A percentile compares a stretch with the other conserved stretches of the same genome.
phyloP scores from a whole-genome alignment of 805 yeast species.

The Kurtzmaniella cleridarum region DNA sequence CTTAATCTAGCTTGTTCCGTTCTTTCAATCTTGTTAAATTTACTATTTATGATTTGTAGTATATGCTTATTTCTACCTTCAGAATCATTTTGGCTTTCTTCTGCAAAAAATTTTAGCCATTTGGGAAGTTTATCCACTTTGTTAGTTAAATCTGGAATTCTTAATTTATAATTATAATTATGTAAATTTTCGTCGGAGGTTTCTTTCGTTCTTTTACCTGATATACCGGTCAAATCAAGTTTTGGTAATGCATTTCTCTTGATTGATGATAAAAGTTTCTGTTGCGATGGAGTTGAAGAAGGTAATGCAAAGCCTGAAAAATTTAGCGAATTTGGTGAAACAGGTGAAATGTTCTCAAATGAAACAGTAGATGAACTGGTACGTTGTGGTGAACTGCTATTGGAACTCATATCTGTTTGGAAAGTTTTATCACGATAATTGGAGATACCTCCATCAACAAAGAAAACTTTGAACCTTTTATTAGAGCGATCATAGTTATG shows the following conservation, averaged over 20 bases:
- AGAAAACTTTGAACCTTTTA: slow-evolving; percentile 14
- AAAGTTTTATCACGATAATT: neutral
- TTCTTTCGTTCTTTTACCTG: slow-evolving; percentile 1
- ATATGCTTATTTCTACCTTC: slow-evolving; percentile 13
- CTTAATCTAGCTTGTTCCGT: slow-evolving; percentile 34
- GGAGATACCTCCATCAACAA: slow-evolving; percentile 25
- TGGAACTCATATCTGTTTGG: neutral
- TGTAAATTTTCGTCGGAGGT: slow-evolving; percentile 5
- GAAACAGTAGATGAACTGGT: slow-evolving; percentile 6
- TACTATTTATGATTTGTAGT: slow-evolving; percentile 18
- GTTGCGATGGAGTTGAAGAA: slow-evolving; percentile 30
- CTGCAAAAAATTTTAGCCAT: slow-evolving; percentile 26
- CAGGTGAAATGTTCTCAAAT: slow-evolving; percentile 4
- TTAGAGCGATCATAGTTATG: slow-evolving; percentile 8
- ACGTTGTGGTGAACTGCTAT: neutral
- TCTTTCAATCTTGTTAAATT: slow-evolving; percentile 34
- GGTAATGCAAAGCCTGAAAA: slow-evolving; percentile 41
- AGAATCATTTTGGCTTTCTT: slow-evolving; percentile 8
- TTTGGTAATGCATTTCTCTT: slow-evolving; percentile 26
- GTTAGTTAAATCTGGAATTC: slow-evolving; percentile 14
- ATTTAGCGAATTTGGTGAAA: slow-evolving; percentile 1
- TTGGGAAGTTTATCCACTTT: slow-evolving; percentile 19
- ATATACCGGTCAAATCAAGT: slow-evolving; percentile 13
- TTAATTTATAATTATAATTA: slow-evolving; percentile 18
- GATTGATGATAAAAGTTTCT: slow-evolving; percentile 30